Percentiles rank a stretch among this genome's conserved stretches.
Evolutionary conservation across 2,329 filamentous ascomycete genomes (phyloP).

Genomic region (Fusarium dimerum): DNA sequence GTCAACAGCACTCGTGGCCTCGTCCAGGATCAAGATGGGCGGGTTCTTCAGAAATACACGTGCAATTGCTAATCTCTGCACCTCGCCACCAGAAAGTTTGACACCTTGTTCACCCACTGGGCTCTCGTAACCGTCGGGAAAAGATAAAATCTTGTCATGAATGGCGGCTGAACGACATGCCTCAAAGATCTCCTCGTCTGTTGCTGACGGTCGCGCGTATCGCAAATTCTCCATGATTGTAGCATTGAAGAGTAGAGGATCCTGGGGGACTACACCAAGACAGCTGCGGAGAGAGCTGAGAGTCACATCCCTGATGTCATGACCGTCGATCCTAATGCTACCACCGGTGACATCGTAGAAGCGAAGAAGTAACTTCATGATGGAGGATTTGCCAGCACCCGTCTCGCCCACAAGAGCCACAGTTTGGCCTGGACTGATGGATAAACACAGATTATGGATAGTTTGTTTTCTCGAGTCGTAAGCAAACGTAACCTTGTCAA

Average conservation of each 20-base stretch:
- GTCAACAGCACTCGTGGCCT: conserved; percentile 61
- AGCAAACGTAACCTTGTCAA: conserved; percentile 55
- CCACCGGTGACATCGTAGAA: conserved; percentile 61
- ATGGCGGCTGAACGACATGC: conserved; percentile 64
- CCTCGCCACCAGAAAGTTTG: conserved; percentile 55
- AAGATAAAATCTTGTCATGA: conserved; percentile 63
- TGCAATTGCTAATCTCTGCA: conserved; percentile 57
- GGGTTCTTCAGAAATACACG: conserved; percentile 55
- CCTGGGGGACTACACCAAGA: conserved; percentile 67
- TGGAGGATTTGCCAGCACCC: conserved; percentile 63
- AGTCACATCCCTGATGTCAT: conserved; percentile 60
- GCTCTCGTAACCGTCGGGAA: conserved; percentile 53
- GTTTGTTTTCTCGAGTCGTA: conserved; percentile 56
- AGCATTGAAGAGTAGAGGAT: conserved; percentile 64
- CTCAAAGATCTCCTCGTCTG: conserved; percentile 58
- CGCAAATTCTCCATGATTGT: conserved; percentile 65
- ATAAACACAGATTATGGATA: conserved; percentile 50
- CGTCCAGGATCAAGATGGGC: conserved; percentile 65
- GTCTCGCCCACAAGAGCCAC: conserved; percentile 64
- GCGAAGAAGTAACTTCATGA: conserved; percentile 60
- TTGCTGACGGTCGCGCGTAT: conserved; percentile 63
- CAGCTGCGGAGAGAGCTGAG: conserved; percentile 56
- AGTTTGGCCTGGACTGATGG: conserved; percentile 52
- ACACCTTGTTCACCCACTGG: conserved; percentile 59
- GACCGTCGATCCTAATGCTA: conserved; percentile 57